Percentiles rank a stretch among this genome's conserved stretches.
phyloP scores from a whole-genome alignment of 208 protist genomes.

The Leishmania guyanensis region DNA sequence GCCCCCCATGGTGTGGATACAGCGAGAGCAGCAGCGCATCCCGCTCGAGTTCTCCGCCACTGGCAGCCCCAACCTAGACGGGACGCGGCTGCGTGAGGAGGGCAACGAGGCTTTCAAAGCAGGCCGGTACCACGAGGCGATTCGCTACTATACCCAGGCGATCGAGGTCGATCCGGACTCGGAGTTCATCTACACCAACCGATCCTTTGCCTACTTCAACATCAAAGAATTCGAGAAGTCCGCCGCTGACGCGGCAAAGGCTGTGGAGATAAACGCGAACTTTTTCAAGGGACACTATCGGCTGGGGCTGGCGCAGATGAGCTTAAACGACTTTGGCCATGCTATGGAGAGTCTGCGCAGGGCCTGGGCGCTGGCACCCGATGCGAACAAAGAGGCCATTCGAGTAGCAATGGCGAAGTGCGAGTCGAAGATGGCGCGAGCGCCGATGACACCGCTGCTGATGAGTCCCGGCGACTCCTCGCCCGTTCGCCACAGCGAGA shows the following conservation, averaged over 20 bases:
- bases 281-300: constrained; percentile 74
- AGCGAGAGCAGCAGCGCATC: constrained; percentile 63
- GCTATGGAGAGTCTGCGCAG: constrained; percentile 48
- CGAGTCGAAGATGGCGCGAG: constrained; percentile 59
- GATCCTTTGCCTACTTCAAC: constrained; percentile 70
- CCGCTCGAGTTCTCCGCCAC: constrained; percentile 28
- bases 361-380: constrained; percentile 36
- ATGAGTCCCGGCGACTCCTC: constrained; percentile 14
- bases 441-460: constrained; percentile 41
- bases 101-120: constrained; percentile 73
- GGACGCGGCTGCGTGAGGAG: constrained; percentile 47
- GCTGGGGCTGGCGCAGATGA: constrained; percentile 49
- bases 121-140: constrained; percentile 46
- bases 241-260: constrained; percentile 41
- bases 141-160: constrained; percentile 69
- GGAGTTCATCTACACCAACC: constrained; percentile 71
- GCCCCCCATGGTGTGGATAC: constrained; percentile 66
- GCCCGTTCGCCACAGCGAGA: not conserved
- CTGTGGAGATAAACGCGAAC: constrained; percentile 44
- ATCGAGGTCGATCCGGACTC: constrained; percentile 60
- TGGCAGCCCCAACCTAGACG: constrained; percentile 31
- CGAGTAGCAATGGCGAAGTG: constrained; percentile 53
- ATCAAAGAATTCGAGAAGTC: constrained; percentile 44
- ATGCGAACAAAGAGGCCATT: constrained; percentile 40
- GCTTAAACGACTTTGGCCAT: constrained; percentile 33